Conservation (phyloP, 2,329 filamentous ascomycete species). For the Periconia digitata region DNA sequence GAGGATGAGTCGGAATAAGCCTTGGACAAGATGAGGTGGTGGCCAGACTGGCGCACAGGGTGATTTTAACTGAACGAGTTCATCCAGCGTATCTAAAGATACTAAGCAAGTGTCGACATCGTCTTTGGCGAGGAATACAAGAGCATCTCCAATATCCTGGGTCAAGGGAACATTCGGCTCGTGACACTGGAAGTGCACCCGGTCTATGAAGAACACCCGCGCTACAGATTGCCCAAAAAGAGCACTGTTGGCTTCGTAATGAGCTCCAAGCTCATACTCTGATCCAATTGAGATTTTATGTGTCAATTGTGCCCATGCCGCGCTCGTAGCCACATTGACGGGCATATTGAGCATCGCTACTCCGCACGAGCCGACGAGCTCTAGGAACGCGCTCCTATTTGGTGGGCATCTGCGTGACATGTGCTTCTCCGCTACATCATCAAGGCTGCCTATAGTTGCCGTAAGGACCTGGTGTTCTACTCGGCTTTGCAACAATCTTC, state of each 20-base stretch:
- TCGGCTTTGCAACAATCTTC: slow-evolving; percentile 19
- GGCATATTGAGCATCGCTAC: slow-evolving; percentile 21
- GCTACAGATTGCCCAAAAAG: slow-evolving; percentile 24
- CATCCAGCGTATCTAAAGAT: slow-evolving; percentile 23
- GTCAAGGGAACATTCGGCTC: slow-evolving; percentile 13
- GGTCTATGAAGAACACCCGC: slow-evolving; percentile 27
- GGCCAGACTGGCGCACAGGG: slow-evolving; percentile 14
- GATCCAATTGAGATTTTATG: slow-evolving; percentile 21
- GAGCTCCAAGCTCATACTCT: slow-evolving; percentile 16
- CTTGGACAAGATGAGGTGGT: slow-evolving; percentile 19
- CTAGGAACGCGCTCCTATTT: slow-evolving; percentile 39
- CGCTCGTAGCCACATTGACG: slow-evolving; percentile 18
- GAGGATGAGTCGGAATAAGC: slow-evolving; percentile 23
- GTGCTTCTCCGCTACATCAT: neutral
- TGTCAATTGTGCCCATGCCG: slow-evolving; percentile 23
- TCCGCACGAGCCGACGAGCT: slow-evolving; percentile 34
- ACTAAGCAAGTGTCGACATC: slow-evolving; percentile 31
- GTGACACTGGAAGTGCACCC: slow-evolving; percentile 14
- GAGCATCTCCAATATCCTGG: slow-evolving; percentile 25
- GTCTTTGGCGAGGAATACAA: slow-evolving; percentile 22
- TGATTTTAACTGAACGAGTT: slow-evolving; percentile 15
- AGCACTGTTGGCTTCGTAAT: slow-evolving; percentile 10
- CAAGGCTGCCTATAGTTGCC: neutral
- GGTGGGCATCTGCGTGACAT: slow-evolving; percentile 32
- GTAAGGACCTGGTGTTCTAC: slow-evolving; percentile 1